Conservation (phyloP, 306 rosid species). For the Quercus ilex region DNA sequence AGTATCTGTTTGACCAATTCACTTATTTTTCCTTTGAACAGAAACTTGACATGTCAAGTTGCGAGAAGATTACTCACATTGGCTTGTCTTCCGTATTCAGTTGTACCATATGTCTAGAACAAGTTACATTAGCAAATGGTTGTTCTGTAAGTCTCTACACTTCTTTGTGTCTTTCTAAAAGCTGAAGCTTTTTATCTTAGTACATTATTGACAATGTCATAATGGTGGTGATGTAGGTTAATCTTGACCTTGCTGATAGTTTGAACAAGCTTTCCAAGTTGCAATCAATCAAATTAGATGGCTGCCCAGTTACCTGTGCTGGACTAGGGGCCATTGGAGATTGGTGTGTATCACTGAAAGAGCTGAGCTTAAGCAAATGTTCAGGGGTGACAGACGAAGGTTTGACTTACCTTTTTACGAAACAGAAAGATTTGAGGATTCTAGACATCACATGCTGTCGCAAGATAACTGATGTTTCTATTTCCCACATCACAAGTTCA, state of each 20-base stretch:
- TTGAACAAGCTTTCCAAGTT: slow-evolving; percentile 59
- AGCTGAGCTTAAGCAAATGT: slow-evolving; percentile 89
- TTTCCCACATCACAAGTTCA: slow-evolving; percentile 60
- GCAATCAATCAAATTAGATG: slow-evolving; percentile 79
- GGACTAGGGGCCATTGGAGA: slow-evolving; percentile 84
- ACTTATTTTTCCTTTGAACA: slow-evolving; percentile 30
- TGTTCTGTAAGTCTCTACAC: slow-evolving; percentile 61
- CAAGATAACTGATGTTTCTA: slow-evolving; percentile 64
- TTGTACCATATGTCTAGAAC: slow-evolving; percentile 46
- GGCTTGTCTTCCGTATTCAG: slow-evolving; percentile 68
- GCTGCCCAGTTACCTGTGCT: slow-evolving; percentile 53
- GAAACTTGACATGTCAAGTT: slow-evolving; percentile 86
- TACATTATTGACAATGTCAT: slow-evolving; percentile 9
- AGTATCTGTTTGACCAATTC: slow-evolving; percentile 15
- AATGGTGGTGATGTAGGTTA: slow-evolving; percentile 57
- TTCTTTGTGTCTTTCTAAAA: neutral
- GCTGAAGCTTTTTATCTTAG: slow-evolving; percentile 5
- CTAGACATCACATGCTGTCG: slow-evolving; percentile 97
- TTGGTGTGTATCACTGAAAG: slow-evolving; percentile 60
- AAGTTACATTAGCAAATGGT: slow-evolving; percentile 66
- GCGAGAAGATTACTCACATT: slow-evolving; percentile 61
- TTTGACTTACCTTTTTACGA: slow-evolving; percentile 60
- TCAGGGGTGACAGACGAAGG: slow-evolving; percentile 79
- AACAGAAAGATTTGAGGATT: slow-evolving; percentile 73
- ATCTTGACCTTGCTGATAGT: slow-evolving; percentile 61